A percentile compares a stretch with the other conserved stretches of the same genome.
Conservation (phyloP, 2,329 filamentous ascomycete genomes). For the Fusarium tuaranense region DNA sequence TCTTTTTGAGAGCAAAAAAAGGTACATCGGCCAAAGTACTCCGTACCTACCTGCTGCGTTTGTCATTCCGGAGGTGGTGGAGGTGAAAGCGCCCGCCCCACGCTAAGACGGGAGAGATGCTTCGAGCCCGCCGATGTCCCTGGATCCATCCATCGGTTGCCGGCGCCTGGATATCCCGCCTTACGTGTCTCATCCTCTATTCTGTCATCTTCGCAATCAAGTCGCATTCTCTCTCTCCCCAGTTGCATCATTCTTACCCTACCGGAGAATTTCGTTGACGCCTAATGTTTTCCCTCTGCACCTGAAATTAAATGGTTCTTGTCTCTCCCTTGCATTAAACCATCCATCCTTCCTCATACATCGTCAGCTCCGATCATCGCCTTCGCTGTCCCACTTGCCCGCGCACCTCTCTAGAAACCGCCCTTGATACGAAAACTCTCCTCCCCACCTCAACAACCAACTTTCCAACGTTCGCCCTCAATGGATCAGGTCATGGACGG, state of each 20-base stretch:
- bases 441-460: neutral
- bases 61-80: conserved; percentile 2
- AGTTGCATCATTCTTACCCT: neutral
- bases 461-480: neutral
- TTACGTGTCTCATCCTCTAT: conserved; percentile 36
- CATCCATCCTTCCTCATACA: neutral
- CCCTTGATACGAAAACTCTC: neutral
- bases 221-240: neutral
- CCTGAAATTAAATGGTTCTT: neutral
- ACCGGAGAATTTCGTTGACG: neutral
- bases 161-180: conserved; percentile 6
- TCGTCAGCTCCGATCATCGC: conserved; percentile 14
- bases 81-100: neutral
- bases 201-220: conserved; percentile 29
- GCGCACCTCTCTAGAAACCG: neutral
- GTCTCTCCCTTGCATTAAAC: neutral
- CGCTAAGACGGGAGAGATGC: conserved; percentile 6
- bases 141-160: conserved; percentile 6
- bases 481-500: conserved; percentile 73
- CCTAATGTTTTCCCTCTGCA: neutral
- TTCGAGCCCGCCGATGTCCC: conserved; percentile 11
- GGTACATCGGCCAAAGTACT: neutral
- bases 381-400: neutral
- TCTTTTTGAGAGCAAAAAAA: neutral
- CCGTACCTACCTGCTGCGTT: neutral